Evolutionary conservation across 2,329 filamentous ascomycete species (phyloP).

Genomic region (Capronia epimyces): DNA sequence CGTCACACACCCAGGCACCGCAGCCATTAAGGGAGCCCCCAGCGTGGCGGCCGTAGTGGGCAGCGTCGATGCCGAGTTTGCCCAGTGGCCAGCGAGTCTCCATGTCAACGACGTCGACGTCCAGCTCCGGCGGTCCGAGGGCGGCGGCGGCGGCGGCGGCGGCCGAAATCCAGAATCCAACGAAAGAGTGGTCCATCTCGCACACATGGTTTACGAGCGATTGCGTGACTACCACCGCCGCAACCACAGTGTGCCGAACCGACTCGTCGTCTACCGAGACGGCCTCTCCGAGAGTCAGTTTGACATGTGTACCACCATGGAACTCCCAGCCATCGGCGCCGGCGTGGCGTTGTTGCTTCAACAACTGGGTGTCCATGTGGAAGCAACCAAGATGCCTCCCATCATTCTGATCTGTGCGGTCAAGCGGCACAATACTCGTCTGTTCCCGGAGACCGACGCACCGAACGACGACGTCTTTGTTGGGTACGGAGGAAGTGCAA

Average conservation of each 20-base stretch:
- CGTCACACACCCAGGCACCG: conserved; percentile 77
- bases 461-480: conserved; percentile 32
- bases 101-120: conserved; percentile 41
- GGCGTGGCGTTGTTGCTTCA: conserved; percentile 45
- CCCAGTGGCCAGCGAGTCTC: conserved; percentile 70
- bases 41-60: conserved; percentile 79
- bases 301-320: conserved; percentile 57
- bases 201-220: conserved; percentile 58
- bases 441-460: conserved; percentile 62
- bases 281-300: conserved; percentile 88
- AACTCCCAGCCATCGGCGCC: conserved; percentile 51
- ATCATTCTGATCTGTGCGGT: conserved; percentile 73
- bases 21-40: conserved; percentile 51
- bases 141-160: no score
- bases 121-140: no score
- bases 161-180: no score
- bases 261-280: conserved; percentile 80
- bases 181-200: conserved; percentile 66
- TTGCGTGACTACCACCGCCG: conserved; percentile 56
- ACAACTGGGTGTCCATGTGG: not conserved
- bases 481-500: not conserved
- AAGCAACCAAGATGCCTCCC: not conserved
- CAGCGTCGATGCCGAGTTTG: conserved; percentile 62
- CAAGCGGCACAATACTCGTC: conserved; percentile 83
- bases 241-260: conserved; percentile 56